Percentiles rank a stretch among this genome's conserved stretches.
Evolutionary conservation across 257 asterid genomes (phyloP).

Genomic region (Nicotiana tabacum): DNA sequence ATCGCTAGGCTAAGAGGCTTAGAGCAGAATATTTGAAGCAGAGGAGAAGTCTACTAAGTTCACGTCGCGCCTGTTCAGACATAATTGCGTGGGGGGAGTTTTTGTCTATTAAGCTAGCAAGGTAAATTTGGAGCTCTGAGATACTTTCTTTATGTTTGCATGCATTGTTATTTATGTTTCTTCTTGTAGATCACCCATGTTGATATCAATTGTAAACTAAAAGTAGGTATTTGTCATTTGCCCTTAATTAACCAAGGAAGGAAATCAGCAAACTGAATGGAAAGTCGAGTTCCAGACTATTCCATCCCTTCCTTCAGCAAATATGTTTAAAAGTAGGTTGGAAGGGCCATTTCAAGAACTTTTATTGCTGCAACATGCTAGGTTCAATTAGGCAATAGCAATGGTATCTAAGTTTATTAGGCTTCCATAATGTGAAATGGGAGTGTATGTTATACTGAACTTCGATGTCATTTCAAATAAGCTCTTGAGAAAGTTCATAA

Average conservation of each 20-base stretch:
- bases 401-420: neutral
- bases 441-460: neutral
- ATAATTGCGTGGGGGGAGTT: constrained; percentile 11
- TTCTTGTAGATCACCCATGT: neutral
- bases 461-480: neutral
- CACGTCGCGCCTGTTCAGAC: constrained; percentile 4
- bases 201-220: neutral
- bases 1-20: constrained; percentile 11
- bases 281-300: neutral
- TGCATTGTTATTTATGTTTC: neutral
- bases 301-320: neutral
- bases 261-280: neutral
- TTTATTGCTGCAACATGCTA: neutral
- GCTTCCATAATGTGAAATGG: neutral
- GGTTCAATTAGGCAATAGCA: neutral
- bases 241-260: neutral
- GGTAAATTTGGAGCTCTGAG: constrained; percentile 14
- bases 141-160: neutral
- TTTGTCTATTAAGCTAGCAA: constrained; percentile 12
- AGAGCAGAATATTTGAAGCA: constrained; percentile 20
- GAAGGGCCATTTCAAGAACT: constrained; percentile 3
- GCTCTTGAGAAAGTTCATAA: neutral
- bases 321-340: neutral
- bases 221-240: neutral
- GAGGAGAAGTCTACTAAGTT: constrained; percentile 8